Evolutionary conservation across 2,329 filamentous ascomycete genomes (phyloP), one percentile per base, ranked within the genome.

Genomic region (Sporothrix protearum): DNA sequence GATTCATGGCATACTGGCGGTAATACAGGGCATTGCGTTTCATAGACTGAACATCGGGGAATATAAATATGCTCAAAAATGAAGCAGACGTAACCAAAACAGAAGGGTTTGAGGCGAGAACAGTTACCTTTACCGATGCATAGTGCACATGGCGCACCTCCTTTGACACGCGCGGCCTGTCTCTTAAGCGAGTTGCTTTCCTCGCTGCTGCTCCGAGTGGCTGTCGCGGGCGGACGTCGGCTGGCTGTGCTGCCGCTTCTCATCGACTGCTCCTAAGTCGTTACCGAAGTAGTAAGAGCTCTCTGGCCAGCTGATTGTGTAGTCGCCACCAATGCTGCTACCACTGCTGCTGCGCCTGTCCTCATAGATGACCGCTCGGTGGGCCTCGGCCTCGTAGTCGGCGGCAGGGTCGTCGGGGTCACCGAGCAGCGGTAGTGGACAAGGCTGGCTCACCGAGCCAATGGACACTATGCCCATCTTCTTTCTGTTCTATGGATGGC

Each of bases 221-320:
- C 57, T 61, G 2, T 28, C 28, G 25, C 16, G n/a, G 16, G 59
- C 22, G 30, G 30, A 39, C 9, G 19, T 61, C 33, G 57, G 30
- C 39, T 64, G 61, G 64, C 47, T 36, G 19, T 14, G 45, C 30
- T 53, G 28, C 47, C 19, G 30, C 47, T 68, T 49, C 10, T 68
- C 30, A 19, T 16, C 14, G 14, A n/a, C 5, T 8, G 63, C n/a
- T 25, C 19, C 63, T 10, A 28, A 2, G 28, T 53, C 36, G 36
- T 10, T 57, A 25, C 49, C 47, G 19, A 71, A 74, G 19, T 75
- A 75, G 69, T 75, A 75, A 1, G 36, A 45, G 47, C 70, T 71
- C 53, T 72, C 73, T 12, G 73, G 71, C 73, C 73, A 72, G 59
- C 51, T 67, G 3, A n/a, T 53, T 22, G 57, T 68, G 53, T 72